A percentile compares a stretch with the other conserved stretches of the same genome.
Conservation (phyloP, 1,284 basidiomycete genomes). For the Sanguinoderma infundibulare region DNA sequence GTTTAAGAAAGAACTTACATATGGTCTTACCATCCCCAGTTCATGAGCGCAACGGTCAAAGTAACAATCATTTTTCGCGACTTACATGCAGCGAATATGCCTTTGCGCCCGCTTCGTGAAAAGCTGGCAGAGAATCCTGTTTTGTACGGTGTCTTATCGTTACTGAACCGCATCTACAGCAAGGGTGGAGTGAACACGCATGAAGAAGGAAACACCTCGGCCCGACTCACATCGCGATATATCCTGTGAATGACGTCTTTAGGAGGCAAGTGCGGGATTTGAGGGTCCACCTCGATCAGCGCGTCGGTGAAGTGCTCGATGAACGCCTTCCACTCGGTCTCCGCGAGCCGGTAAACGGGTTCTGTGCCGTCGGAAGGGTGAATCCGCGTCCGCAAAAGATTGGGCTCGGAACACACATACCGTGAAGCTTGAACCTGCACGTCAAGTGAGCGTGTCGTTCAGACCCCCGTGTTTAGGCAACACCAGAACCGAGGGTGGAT, state of each 20-base stretch:
- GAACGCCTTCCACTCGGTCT: constrained; percentile 89
- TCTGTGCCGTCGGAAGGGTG: constrained; percentile 49
- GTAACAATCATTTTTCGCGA: constrained; percentile 10
- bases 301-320: constrained; percentile 70
- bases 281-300: constrained; percentile 73
- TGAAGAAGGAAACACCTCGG: not conserved
- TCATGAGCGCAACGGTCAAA: not conserved
- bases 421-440: constrained; percentile 76
- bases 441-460: not conserved
- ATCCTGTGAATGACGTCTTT: constrained; percentile 88
- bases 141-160: constrained; percentile 95
- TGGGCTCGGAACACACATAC: constrained; percentile 41
- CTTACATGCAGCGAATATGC: constrained; percentile 78
- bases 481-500: not conserved
- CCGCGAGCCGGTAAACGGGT: constrained; percentile 80
- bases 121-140: constrained; percentile 76
- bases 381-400: not conserved
- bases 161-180: constrained; percentile 82
- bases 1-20: constrained; percentile 30
- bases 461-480: not conserved
- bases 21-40: constrained; percentile 42
- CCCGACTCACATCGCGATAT: constrained; percentile 72
- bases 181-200: accelerated
- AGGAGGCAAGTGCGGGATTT: constrained; percentile 84
- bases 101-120: constrained; percentile 80